A percentile compares a stretch with the other conserved stretches of the same genome.
phyloP scores from a whole-genome alignment of 2,329 filamentous ascomycete species.

The Stachybotrys echinatus region DNA sequence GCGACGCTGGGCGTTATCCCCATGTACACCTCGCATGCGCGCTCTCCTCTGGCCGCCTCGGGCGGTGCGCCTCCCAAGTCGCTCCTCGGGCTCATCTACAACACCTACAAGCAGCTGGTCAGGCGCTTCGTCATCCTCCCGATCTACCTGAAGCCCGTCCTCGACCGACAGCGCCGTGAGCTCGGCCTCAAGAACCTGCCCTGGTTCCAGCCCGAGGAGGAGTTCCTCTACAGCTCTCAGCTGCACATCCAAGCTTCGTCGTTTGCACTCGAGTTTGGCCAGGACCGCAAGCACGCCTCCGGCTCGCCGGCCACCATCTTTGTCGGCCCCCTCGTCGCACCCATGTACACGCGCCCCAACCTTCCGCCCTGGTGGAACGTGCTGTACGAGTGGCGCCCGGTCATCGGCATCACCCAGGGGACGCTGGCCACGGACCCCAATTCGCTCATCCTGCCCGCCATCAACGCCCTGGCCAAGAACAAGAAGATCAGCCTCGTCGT shows the following conservation, averaged over 20 bases:
- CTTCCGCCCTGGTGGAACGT: slow-evolving; percentile 27
- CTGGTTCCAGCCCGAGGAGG: slow-evolving; percentile 23
- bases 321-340: slow-evolving; percentile 28
- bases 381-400: slow-evolving; percentile 15
- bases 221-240: slow-evolving; percentile 28
- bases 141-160: slow-evolving; percentile 16
- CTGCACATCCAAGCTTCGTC: slow-evolving; percentile 33
- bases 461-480: slow-evolving; percentile 24
- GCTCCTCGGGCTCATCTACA: slow-evolving; percentile 17
- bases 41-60: slow-evolving; percentile 23
- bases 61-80: slow-evolving; percentile 23
- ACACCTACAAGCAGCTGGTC: slow-evolving; percentile 18
- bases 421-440: slow-evolving; percentile 30
- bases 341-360: slow-evolving; percentile 5
- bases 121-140: slow-evolving; percentile 20
- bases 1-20: slow-evolving; percentile 34
- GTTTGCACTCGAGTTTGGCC: slow-evolving; percentile 23
- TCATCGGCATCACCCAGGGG: slow-evolving; percentile 32
- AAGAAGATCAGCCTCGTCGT: slow-evolving; percentile 24
- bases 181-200: slow-evolving; percentile 20
- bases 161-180: slow-evolving; percentile 22
- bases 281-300: slow-evolving; percentile 14
- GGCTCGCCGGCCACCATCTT: slow-evolving; percentile 16
- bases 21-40: slow-evolving; percentile 24
- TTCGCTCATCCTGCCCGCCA: slow-evolving; percentile 29